Evolutionary conservation across 1,284 basidiomycete genomes (phyloP).

Genomic region (Trichosporon sp.): DNA sequence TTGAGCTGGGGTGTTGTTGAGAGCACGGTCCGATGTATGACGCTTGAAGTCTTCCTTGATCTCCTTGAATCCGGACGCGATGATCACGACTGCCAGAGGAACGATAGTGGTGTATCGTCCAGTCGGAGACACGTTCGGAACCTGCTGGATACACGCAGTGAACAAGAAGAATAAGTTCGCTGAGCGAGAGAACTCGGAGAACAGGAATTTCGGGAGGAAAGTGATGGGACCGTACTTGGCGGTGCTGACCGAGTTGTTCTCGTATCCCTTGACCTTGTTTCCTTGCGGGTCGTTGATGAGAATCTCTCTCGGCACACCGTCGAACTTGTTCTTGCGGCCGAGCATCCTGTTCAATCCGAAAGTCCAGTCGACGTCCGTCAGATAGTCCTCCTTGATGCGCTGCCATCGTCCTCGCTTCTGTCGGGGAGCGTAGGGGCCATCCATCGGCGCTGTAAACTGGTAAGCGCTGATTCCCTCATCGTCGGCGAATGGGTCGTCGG

Average conservation of each 20-base stretch:
- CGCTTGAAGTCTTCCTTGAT: conserved; percentile 90
- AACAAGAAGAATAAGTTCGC: conserved; percentile 99
- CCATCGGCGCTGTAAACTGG: conserved; percentile 30
- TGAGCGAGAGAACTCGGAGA: conserved; percentile 71
- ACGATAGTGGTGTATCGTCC: conserved; percentile 93
- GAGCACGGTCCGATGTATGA: conserved; percentile 86
- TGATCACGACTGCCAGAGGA: conserved; percentile 79
- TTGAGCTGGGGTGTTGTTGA: conserved; percentile 78
- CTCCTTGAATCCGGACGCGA: conserved; percentile 97
- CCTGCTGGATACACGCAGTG: conserved; percentile 96
- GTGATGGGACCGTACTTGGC: conserved; percentile 90
- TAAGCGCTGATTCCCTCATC: conserved; percentile 42
- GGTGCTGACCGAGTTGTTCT: conserved; percentile 82
- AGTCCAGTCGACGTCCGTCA: conserved; percentile 46
- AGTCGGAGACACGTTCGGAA: conserved; percentile 94
- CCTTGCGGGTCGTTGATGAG: conserved; percentile 62
- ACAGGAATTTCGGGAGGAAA: conserved; percentile 89
- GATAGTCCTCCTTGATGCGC: conserved; percentile 35
- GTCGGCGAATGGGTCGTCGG: conserved; percentile 36
- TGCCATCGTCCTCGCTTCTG: conserved; percentile 30
- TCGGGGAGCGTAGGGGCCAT: conserved; percentile 27
- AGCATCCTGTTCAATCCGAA: conserved; percentile 40
- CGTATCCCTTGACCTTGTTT: conserved; percentile 57
- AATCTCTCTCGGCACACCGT: conserved; percentile 51
- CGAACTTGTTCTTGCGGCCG: conserved; percentile 40